Evolutionary conservation across 352 stramenopile genomes (phyloP).

Genomic region (Phytophthora europaea): DNA sequence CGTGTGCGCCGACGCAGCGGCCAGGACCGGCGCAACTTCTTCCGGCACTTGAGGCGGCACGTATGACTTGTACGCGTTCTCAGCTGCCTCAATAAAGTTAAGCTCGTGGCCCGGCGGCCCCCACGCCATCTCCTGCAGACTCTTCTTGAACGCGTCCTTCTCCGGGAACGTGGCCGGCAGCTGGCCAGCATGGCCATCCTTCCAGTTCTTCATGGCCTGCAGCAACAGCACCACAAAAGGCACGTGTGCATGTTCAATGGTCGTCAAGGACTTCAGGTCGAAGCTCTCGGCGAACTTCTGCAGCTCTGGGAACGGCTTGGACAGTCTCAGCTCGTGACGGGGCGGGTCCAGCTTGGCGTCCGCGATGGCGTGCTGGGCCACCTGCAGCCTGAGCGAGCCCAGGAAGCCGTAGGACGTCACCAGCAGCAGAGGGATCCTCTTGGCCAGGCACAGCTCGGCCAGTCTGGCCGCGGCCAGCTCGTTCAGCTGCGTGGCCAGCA

Average conservation of each 20-base stretch:
- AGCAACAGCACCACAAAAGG: constrained; percentile 95
- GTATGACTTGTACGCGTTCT: constrained; percentile 95
- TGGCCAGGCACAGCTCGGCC: constrained; percentile 69
- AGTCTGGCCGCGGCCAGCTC: constrained; percentile 65
- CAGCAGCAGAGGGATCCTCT: constrained; percentile 84
- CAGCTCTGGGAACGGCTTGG: constrained; percentile 78
- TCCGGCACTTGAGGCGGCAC: constrained; percentile 78
- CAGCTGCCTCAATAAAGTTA: constrained; percentile 96
- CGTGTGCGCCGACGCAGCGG: constrained; percentile 38
- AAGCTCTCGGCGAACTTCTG: constrained; percentile 61
- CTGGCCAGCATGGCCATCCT: constrained; percentile 46
- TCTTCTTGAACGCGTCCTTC: constrained; percentile 93
- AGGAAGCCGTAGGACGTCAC: constrained; percentile 94
- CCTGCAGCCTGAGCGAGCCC: constrained; percentile 92
- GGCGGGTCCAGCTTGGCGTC: constrained; percentile 92
- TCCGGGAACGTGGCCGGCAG: constrained; percentile 85
- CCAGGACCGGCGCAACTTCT: constrained; percentile 80
- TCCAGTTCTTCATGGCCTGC: constrained; percentile 74
- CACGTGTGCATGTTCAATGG: constrained; percentile 92
- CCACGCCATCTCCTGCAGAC: constrained; percentile 69
- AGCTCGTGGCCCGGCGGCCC: constrained; percentile 84
- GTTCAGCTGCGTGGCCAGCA: constrained; percentile 91
- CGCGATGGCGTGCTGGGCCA: constrained; percentile 84
- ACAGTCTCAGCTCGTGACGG: constrained; percentile 92
- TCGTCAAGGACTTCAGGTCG: constrained; percentile 76